Evolutionary conservation across 331 rosid species (phyloP).

Genomic region (Telfairia occidentalis): DNA sequence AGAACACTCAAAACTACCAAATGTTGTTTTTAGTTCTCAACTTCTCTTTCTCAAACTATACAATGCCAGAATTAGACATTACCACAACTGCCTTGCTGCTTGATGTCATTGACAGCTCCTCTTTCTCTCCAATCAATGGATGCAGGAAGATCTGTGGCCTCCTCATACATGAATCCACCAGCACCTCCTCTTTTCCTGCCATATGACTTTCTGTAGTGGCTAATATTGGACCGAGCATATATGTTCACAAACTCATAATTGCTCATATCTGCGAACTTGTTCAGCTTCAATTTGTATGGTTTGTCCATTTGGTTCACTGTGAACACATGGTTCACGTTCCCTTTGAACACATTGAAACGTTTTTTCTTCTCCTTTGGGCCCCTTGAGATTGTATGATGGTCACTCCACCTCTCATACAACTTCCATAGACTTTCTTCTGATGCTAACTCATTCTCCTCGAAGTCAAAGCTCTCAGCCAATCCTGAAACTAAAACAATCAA

Average conservation of each 20-base stretch:
- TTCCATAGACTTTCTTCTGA: constrained; percentile 58
- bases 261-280: constrained; percentile 83
- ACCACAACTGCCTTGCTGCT: constrained; percentile 87
- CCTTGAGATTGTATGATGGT: constrained; percentile 61
- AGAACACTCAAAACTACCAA: neutral
- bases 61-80: neutral
- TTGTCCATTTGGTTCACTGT: constrained; percentile 49
- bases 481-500: constrained; percentile 40
- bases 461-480: constrained; percentile 38
- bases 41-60: neutral
- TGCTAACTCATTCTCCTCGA: constrained; percentile 44
- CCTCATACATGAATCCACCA: constrained; percentile 37
- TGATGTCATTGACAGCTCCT: constrained; percentile 61
- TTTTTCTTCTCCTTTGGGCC: constrained; percentile 44
- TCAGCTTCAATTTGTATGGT: constrained; percentile 80
- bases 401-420: constrained; percentile 74
- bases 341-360: constrained; percentile 78
- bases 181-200: constrained; percentile 22
- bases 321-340: constrained; percentile 58
- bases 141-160: constrained; percentile 28
- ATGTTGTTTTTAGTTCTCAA: neutral
- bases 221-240: constrained; percentile 55
- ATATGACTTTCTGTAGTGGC: constrained; percentile 51
- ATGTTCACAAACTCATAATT: constrained; percentile 56
- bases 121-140: constrained; percentile 79